phyloP scores from a whole-genome alignment of 2,329 filamentous ascomycete genomes.

The Neonectria neomacrospora region DNA sequence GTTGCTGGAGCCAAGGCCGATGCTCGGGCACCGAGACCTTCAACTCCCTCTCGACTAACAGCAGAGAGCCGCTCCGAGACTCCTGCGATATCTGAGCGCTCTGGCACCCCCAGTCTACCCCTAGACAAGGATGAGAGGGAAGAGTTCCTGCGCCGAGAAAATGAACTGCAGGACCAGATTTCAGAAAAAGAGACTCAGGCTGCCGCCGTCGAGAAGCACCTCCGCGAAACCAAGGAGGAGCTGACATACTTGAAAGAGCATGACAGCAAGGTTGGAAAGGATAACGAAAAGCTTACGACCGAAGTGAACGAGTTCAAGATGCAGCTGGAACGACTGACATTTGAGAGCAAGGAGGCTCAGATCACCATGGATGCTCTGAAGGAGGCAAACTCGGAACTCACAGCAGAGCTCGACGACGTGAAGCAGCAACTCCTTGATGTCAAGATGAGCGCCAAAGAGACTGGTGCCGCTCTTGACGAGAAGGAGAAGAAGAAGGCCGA shows the following conservation, averaged over 20 bases:
- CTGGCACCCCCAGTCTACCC: constrained; percentile 86
- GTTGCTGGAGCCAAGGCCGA: constrained; percentile 54
- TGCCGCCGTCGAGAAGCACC: constrained; percentile 79
- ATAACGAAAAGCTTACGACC: constrained; percentile 86
- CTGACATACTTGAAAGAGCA: constrained; percentile 86
- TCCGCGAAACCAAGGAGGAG: constrained; percentile 88
- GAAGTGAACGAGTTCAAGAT: constrained; percentile 95
- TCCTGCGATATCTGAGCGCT: constrained; percentile 77
- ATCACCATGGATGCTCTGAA: constrained; percentile 99
- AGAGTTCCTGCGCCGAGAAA: constrained; percentile 93
- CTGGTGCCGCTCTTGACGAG: constrained; percentile 87
- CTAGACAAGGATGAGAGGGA: constrained; percentile 97
- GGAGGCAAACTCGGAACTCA: constrained; percentile 94
- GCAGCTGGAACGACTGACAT: constrained; percentile 94
- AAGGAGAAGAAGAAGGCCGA: constrained; percentile 99
- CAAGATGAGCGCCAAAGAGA: constrained; percentile 96
- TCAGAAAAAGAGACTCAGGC: constrained; percentile 91
- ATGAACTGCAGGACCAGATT: constrained; percentile 96
- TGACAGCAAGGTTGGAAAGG: constrained; percentile 82
- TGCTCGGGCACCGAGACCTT: constrained; percentile 60
- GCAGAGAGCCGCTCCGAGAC: constrained; percentile 72
- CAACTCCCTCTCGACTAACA: constrained; percentile 62
- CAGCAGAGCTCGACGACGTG: constrained; percentile 89
- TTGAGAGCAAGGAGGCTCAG: constrained; percentile 94
- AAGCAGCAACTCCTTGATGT: constrained; percentile 97